A percentile compares a stretch with the other conserved stretches of the same genome.
Evolutionary conservation across 352 stramenopile species (phyloP).

Genomic region (Blastocystis sp.): DNA sequence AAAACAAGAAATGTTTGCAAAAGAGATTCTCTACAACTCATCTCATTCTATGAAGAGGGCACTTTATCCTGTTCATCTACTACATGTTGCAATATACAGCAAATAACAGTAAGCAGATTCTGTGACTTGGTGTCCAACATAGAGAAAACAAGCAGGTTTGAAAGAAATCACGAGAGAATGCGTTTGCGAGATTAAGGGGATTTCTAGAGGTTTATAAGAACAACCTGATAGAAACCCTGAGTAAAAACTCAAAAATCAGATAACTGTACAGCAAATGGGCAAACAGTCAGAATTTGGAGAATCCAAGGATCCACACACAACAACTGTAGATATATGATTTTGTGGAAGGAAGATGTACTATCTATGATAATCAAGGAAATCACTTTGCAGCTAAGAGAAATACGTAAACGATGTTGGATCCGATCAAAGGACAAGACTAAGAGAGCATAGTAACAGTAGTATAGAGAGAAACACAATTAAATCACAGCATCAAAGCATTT

Average conservation of each 20-base stretch:
- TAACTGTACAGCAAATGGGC: not conserved
- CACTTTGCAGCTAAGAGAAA: not conserved
- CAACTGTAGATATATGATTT: not conserved
- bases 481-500: no score
- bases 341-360: not conserved
- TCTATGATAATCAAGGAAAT: not conserved
- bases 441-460: no score
- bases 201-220: not conserved
- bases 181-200: not conserved
- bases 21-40: not conserved
- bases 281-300: not conserved
- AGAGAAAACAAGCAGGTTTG: not conserved
- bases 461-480: no score
- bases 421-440: no score
- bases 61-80: not conserved
- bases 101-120: not conserved
- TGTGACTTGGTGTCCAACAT: not conserved
- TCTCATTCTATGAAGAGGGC: no score
- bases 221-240: not conserved
- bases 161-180: not conserved
- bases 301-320: no score
- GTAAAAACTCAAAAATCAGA: not conserved
- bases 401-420: no score
- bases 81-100: constrained; percentile 26
- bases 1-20: not conserved